Evolutionary conservation across 495 filamentous ascomycete genomes (phyloP), one percentile per base, ranked within the genome.

Genomic region (Podospora sp.): DNA sequence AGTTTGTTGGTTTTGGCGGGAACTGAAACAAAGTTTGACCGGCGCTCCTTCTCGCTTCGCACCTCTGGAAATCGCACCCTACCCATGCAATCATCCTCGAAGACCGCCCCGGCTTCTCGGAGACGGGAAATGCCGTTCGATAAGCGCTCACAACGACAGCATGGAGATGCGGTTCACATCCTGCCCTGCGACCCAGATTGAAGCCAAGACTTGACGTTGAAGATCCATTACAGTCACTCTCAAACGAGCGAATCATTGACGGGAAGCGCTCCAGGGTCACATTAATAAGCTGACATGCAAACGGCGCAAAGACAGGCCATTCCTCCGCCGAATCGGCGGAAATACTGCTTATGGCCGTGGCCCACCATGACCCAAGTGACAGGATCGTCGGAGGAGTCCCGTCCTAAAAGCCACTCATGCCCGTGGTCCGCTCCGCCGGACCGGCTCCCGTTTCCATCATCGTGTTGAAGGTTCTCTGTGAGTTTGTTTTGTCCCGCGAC

Each of bases 281-380:
- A 46, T 46, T 46, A 46, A 18, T 46, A 46, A 46, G 40, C 40
- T 46, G 40, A 46, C 40, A 46, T 46, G 40, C 40, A 46, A 14
- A 11, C 40, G 40, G 40, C 40, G 14, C 40, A 46, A 46, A 46
- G 40, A 46, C 33, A 46, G 5, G 4, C 56, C 24, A 27, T 59
- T 59, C 12, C 26, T 59, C 56, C 56, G 56, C 56, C 56, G 56
- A 25, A 5, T 33, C 56, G 56, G 56, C 56, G 56, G 56, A 59
- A 59, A 25, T 7, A 58, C 6, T 22, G 55, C 18, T 1, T 11
- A 4, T 22, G 21, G 21, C 24, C 7, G 24, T 7, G 29, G 4
- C 29, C 29, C 4, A 8, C 29, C 29, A 8, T 33, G 4, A 33
- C 8, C 29, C 20, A n/a, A 22, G 7, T 55, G 7, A n/a, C n/a